phyloP scores from a whole-genome alignment of 2,329 filamentous ascomycete species.

The Coniochaeta prunicola region DNA sequence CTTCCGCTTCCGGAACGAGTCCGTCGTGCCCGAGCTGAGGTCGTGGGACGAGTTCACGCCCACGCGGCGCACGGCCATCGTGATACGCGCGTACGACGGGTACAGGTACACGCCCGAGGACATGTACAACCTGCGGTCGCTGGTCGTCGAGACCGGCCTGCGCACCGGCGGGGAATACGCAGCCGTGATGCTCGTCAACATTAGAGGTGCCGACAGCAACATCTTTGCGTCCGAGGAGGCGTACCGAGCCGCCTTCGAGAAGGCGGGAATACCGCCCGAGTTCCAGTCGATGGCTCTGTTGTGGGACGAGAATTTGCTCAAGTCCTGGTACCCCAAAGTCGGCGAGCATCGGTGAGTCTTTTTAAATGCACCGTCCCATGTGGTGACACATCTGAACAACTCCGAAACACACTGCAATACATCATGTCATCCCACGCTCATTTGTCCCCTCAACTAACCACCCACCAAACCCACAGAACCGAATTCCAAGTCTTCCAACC shows the following conservation, averaged over 20 bases:
- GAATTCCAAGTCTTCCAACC: conserved; percentile 26
- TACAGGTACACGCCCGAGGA: conserved; percentile 55
- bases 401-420: too few species aligned
- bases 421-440: neutral
- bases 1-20: conserved; percentile 10
- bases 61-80: conserved; percentile 19
- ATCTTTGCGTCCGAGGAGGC: conserved; percentile 45
- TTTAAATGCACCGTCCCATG: too few species aligned
- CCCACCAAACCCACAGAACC: conserved; percentile 11
- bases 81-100: conserved; percentile 25
- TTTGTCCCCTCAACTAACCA: neutral
- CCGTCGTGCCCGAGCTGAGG: conserved; percentile 13
- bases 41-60: conserved; percentile 20
- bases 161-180: conserved; percentile 57
- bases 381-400: too few species aligned
- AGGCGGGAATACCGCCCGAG: conserved; percentile 51
- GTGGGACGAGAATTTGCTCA: conserved; percentile 63
- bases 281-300: conserved; percentile 63
- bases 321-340: conserved; percentile 56
- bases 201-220: conserved; percentile 47
- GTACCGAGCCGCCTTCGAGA: conserved; percentile 42
- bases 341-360: conserved; percentile 35
- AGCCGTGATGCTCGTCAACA: conserved; percentile 54
- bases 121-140: conserved; percentile 53
- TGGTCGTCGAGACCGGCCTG: conserved; percentile 55